Evolutionary conservation across 2,329 filamentous ascomycete species (phyloP).

Genomic region (Blastomyces percursus): DNA sequence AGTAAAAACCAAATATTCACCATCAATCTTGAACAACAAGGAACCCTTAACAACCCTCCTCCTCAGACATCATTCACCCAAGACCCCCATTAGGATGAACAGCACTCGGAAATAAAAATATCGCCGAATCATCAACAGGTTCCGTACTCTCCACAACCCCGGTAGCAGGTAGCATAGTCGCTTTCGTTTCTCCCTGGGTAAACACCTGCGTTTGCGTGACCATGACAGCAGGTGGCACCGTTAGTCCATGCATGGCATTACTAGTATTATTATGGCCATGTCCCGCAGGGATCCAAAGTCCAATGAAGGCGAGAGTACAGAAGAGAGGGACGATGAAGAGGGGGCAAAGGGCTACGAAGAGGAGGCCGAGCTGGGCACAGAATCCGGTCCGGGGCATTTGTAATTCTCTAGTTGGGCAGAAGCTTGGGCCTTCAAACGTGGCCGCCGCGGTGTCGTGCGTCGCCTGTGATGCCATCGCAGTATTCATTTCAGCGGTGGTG

Average conservation of each 20-base stretch:
- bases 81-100: not conserved
- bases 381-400: not conserved
- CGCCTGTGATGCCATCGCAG: not conserved
- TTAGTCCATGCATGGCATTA: not conserved
- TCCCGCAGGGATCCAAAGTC: not conserved
- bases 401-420: not conserved
- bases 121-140: not conserved
- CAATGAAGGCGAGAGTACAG: not conserved
- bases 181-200: not conserved
- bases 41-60: not conserved
- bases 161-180: not conserved
- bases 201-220: not conserved
- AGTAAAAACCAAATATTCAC: not conserved
- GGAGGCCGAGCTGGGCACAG: not conserved
- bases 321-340: not conserved
- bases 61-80: not conserved
- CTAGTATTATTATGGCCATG: no score
- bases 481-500: not conserved
- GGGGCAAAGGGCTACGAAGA: not conserved
- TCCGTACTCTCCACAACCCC: not conserved
- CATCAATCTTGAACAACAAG: not conserved
- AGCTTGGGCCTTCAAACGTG: not conserved
- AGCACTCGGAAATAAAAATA: not conserved
- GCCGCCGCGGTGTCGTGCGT: not conserved
- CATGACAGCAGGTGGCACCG: not conserved